Evolutionary conservation across 202 grass and related monocot species (phyloP).

Genomic region (Panicum hallii): DNA sequence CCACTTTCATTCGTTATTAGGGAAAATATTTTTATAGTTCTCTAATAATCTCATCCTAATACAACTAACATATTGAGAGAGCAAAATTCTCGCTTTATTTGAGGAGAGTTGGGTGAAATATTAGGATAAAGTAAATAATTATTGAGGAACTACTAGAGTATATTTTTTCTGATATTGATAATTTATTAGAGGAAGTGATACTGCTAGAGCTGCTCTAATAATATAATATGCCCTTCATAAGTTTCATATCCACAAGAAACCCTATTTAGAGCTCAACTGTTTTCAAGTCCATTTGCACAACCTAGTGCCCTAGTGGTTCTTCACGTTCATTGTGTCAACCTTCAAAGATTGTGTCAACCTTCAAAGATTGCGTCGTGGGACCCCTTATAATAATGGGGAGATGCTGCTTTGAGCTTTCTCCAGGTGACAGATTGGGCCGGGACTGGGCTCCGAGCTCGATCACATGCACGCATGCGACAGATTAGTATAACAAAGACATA

Average conservation of each 20-base stretch:
- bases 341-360: not conserved
- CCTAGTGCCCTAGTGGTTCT: not conserved
- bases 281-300: not conserved
- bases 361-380: conserved; percentile 5
- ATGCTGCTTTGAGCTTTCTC: conserved; percentile 12
- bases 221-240: not conserved
- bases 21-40: too few species aligned
- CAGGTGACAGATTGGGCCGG: not conserved
- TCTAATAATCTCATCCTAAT: too few species aligned
- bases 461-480: not conserved
- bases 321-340: not conserved
- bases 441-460: not conserved
- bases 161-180: too few species aligned
- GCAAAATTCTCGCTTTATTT: too few species aligned
- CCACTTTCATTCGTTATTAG: too few species aligned
- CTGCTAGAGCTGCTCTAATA: too few species aligned
- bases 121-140: too few species aligned
- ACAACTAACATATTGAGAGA: too few species aligned
- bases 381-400: not conserved
- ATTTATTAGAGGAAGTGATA: too few species aligned
- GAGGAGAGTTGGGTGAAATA: too few species aligned
- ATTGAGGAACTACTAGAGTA: too few species aligned
- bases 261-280: not conserved
- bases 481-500: not conserved
- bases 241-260: not conserved